Evolutionary conservation across 352 stramenopile genomes (phyloP), one percentile per base, ranked within the genome.

Genomic region (Globisporangium cystogenes): DNA sequence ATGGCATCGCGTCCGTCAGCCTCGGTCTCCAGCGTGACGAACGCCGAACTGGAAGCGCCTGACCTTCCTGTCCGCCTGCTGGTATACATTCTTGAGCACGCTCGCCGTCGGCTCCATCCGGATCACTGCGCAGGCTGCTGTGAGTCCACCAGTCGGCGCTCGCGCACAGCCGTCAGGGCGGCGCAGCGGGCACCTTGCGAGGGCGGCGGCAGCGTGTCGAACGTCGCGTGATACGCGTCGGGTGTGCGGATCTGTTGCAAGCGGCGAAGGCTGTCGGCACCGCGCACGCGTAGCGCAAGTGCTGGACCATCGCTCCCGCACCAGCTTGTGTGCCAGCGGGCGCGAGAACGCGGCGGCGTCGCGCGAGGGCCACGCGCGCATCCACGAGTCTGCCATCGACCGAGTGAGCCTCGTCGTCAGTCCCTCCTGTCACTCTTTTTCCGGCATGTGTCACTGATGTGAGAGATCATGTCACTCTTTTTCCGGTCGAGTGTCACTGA

Each of bases 121-220:
- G 48, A 93, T 81, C 36, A 93, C 82, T 93, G 52, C 8, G 2
- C 26, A 29, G n/a, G n/a, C n/a, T n/a, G n/a, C n/a, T n/a, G n/a
- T n/a, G n/a, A n/a, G n/a, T n/a, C n/a, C n/a, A n/a, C n/a, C n/a
- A n/a, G n/a, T n/a, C n/a, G n/a, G n/a, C n/a, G n/a, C 26, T 29
- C 26, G 26, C 26, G 26, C 26, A 29, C 26, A n/a, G n/a, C 26
- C 26, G 2, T 29, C 26, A 29, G 26, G 26, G 2, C 5, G 26
- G 26, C 26, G 15, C 3, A 3, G 4, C 29, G n/a, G n/a, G 40
- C 64, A 87, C 80, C 74, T 87, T 89, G 80, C 21, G 70, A 42
- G 5, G 51, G 33, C 35, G 74, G 72, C 16, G 80, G 77, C 74
- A 82, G 82, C 0, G 80, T 88, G 46, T 91, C 67, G 40, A 87